These are phyloP conservation scores for Grosmannia serpens DNA, from an alignment of 2,329 filamentous ascomycete genomes.

Conservation along the genomic window DNA sequence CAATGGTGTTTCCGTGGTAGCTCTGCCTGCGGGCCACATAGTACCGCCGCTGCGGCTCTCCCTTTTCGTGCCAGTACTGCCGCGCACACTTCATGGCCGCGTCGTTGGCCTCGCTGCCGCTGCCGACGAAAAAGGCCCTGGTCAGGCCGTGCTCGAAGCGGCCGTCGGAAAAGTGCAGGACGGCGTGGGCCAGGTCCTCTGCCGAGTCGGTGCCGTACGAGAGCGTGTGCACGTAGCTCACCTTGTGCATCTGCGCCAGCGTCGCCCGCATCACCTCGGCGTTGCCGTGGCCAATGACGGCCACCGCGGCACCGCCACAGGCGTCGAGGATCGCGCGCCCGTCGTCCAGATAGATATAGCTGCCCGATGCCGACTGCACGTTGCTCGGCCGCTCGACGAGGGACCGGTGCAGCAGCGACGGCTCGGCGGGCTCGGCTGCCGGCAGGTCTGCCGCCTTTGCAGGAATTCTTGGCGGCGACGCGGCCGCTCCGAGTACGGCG, in stretches of 20 bases:
- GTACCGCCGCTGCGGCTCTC: constrained; percentile 38
- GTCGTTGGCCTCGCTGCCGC: constrained; percentile 58
- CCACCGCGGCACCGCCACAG: constrained; percentile 61
- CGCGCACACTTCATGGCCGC: constrained; percentile 54
- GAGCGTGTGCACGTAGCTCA: constrained; percentile 20
- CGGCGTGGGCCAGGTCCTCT: constrained; percentile 31
- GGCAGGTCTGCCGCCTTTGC: not conserved
- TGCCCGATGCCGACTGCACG: not conserved
- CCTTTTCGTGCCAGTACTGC: constrained; percentile 51
- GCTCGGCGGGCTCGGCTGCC: not conserved
- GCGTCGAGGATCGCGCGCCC: constrained; percentile 58
- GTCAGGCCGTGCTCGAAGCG: constrained; percentile 17
- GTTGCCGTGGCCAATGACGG: constrained; percentile 58
- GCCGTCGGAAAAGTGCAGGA: constrained; percentile 17
- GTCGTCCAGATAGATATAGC: constrained; percentile 8
- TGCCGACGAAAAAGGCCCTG: constrained; percentile 22
- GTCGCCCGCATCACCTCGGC: constrained; percentile 49
- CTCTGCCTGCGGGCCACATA: constrained; percentile 55
- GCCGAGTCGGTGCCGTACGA: constrained; percentile 44
- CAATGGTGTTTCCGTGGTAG: constrained; percentile 61
- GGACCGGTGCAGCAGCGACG: constrained; percentile 7
- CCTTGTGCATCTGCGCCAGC: constrained; percentile 30
- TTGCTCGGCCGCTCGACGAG: constrained; percentile 1
- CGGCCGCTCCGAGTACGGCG: not conserved
- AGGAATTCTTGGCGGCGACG: not conserved